Percentiles rank a stretch among this genome's conserved stretches.
Evolutionary conservation across 139 green algal species (phyloP).

Genomic region (Chlamydomonas sphaeroides): DNA sequence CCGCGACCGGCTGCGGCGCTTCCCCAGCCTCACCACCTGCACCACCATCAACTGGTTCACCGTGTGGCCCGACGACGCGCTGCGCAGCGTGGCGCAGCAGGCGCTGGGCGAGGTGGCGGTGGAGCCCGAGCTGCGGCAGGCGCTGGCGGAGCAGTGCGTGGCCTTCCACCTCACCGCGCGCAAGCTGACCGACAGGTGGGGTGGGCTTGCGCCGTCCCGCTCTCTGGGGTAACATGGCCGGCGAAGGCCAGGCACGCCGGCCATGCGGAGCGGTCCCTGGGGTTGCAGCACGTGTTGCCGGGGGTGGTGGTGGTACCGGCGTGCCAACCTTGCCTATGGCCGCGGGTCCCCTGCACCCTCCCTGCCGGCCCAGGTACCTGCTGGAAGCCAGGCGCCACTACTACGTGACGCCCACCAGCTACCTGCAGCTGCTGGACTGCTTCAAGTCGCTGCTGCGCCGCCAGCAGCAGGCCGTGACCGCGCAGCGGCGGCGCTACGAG

Average conservation of each 20-base stretch:
- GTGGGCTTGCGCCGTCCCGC: too few species aligned
- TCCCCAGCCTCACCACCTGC: constrained; percentile 82
- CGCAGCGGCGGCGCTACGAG: constrained; percentile 61
- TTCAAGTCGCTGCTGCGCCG: constrained; percentile 53
- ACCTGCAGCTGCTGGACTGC: constrained; percentile 78
- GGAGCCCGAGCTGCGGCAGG: constrained; percentile 9
- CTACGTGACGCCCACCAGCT: constrained; percentile 84
- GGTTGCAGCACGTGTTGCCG: too few species aligned
- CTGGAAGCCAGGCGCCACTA: constrained; percentile 64
- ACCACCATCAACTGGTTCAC: constrained; percentile 82
- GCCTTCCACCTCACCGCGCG: constrained; percentile 37
- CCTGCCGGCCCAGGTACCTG: constrained; percentile 19
- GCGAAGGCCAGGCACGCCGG: too few species aligned
- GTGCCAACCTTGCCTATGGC: too few species aligned
- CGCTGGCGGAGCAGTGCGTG: constrained; percentile 55
- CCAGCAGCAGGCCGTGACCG: constrained; percentile 50
- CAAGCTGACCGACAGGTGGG: constrained; percentile 31
- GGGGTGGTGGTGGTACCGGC: too few species aligned
- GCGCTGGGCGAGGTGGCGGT: constrained; percentile 64
- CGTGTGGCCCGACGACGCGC: constrained; percentile 60
- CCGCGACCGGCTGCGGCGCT: constrained; percentile 74
- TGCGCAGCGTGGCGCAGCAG: constrained; percentile 64
- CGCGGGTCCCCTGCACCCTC: too few species aligned
- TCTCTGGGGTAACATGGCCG: too few species aligned
- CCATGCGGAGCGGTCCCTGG: too few species aligned